Percentiles rank a stretch among this genome's conserved stretches.
phyloP scores from a whole-genome alignment of 805 yeast species.

The Priceomyces haplophilus region DNA sequence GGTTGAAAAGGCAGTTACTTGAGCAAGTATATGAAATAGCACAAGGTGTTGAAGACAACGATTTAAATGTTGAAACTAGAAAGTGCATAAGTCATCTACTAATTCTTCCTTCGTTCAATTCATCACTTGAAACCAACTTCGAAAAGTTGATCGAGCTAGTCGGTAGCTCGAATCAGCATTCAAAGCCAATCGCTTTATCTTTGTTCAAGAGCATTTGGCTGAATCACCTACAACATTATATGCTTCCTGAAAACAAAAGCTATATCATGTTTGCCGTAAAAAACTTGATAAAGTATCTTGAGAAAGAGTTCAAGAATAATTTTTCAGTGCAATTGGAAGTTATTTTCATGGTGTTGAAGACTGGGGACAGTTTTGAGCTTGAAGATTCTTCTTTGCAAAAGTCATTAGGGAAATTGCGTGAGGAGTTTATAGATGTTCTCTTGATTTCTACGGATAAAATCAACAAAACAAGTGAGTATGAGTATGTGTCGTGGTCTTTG shows the following conservation, averaged over 20 bases:
- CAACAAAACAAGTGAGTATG: background rate
- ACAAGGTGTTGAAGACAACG: slow-evolving; percentile 1
- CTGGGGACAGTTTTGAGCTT: background rate
- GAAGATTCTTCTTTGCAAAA: background rate
- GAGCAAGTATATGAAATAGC: slow-evolving; percentile 11
- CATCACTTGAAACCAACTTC: slow-evolving; percentile 48
- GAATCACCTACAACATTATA: slow-evolving; percentile 38
- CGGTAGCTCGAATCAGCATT: slow-evolving; percentile 3
- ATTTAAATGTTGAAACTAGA: slow-evolving; percentile 9
- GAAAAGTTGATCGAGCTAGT: slow-evolving; percentile 17
- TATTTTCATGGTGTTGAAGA: slow-evolving; percentile 10
- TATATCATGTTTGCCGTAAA: slow-evolving; percentile 15
- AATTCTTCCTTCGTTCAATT: slow-evolving; percentile 51
- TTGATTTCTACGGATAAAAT: background rate
- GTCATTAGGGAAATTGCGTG: background rate
- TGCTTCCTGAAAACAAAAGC: slow-evolving; percentile 20
- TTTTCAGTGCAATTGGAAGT: slow-evolving; percentile 10
- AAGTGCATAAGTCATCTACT: slow-evolving; percentile 39
- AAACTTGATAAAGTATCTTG: background rate
- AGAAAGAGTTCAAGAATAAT: slow-evolving; percentile 2
- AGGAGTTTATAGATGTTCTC: background rate
- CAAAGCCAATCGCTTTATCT: slow-evolving; percentile 4
- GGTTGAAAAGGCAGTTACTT: slow-evolving; percentile 14
- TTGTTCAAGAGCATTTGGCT: slow-evolving; percentile 39
- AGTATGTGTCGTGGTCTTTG: slow-evolving; percentile 26